phyloP scores from a whole-genome alignment of 169 alveolate genomes.

The Besnoitia besnoiti region DNA sequence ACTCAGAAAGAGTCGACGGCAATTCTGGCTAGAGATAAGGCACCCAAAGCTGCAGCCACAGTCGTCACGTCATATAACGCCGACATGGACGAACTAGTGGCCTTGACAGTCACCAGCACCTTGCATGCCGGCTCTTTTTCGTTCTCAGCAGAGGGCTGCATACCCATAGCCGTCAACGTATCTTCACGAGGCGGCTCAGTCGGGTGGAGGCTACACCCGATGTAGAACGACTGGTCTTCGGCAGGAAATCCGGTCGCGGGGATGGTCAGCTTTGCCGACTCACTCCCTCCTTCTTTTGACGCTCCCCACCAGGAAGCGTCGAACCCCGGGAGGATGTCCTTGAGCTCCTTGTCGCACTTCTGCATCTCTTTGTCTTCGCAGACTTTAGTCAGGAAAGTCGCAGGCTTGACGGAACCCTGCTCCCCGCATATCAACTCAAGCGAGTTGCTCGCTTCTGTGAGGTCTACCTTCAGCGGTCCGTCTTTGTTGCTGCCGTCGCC shows the following conservation, averaged over 20 bases:
- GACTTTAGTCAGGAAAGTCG: not conserved
- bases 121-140: not conserved
- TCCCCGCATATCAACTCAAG: not conserved
- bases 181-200: too few species aligned
- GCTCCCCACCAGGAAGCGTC: not conserved
- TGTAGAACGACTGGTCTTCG: not conserved
- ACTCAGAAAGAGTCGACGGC: too few species aligned
- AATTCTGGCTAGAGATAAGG: too few species aligned
- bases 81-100: not conserved
- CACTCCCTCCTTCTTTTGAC: too few species aligned
- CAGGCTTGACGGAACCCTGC: not conserved
- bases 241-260: not conserved
- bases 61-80: not conserved
- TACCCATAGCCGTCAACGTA: too few species aligned
- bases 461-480: not conserved
- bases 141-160: not conserved
- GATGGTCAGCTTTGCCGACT: not conserved
- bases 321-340: not conserved
- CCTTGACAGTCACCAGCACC: not conserved
- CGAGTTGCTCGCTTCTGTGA: not conserved
- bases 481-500: not conserved
- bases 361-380: not conserved
- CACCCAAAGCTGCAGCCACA: not conserved
- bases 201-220: not conserved
- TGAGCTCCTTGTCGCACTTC: not conserved